Percentiles rank a stretch among this genome's conserved stretches.
Evolutionary conservation across 1,284 basidiomycete genomes (phyloP).

Genomic region (Leccinum huronense): DNA sequence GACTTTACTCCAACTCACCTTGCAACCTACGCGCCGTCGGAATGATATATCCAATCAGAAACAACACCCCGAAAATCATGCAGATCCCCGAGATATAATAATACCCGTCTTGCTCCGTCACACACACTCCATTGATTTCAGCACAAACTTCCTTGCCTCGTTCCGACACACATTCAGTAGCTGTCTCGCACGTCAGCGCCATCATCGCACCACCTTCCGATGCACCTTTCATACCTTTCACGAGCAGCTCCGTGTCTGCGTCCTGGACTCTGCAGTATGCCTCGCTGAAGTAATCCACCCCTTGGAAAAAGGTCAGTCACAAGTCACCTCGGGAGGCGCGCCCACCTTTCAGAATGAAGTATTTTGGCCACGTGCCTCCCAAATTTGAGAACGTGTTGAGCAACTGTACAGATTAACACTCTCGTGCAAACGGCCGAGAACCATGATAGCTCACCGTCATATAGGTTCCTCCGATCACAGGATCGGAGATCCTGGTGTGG

Average conservation of each 20-base stretch:
- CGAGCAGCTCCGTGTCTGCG: constrained; percentile 47
- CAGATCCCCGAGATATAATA: constrained; percentile 85
- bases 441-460: constrained; percentile 74
- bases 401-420: constrained; percentile 49
- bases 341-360: constrained; percentile 88
- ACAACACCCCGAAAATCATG: constrained; percentile 68
- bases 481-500: constrained; percentile 96
- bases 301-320: constrained; percentile 36
- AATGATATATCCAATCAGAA: constrained; percentile 77
- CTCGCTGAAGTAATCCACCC: constrained; percentile 83
- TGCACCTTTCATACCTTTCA: constrained; percentile 52
- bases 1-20: constrained; percentile 51
- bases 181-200: constrained; percentile 38
- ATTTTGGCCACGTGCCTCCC: constrained; percentile 97
- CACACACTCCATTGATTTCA: constrained; percentile 76
- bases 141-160: constrained; percentile 81
- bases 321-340: constrained; percentile 22
- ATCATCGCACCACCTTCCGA: not conserved
- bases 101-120: constrained; percentile 88
- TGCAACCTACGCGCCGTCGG: constrained; percentile 86
- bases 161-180: constrained; percentile 86
- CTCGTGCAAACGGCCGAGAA: constrained; percentile 2
- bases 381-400: constrained; percentile 97
- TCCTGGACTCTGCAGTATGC: constrained; percentile 77
- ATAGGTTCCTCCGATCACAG: constrained; percentile 95